Base-by-base conservation (phyloP, 2,329 filamentous ascomycete species). In the Colletotrichum tanaceti region DNA sequence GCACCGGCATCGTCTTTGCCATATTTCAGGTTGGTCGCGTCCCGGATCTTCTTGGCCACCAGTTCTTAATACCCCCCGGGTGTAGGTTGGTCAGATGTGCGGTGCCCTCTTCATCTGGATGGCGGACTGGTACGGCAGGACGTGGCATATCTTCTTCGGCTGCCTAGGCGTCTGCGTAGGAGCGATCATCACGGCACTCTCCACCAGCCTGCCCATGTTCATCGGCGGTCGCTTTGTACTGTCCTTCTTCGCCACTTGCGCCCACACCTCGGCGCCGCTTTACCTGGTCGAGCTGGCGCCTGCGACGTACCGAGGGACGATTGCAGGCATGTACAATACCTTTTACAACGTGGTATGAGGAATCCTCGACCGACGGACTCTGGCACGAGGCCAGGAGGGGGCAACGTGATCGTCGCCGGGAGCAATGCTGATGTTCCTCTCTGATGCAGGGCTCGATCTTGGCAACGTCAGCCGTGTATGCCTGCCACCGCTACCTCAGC, bases 241-340 rank as follows among this genome's bases (percentile, higher is more conserved):
- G 9, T 81, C 81, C 2, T 86, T 85, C 72, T 88, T 87, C 58
- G 86, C 87, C 38, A 83, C 85, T 1, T 85, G 89, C 59, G 84
- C 85, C 2, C 81, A 84, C 14, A 83, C 84, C 2, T 86, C 87
- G 0, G 87, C 86, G 0, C 88, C 88, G 0, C 82, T 87, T 10
- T 89, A 88, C 71, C 82, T 88, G 11, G 85, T 87, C 22, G 88
- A 90, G 74, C 86, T 89, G 61, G 82, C 86, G 0, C 88, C 89
- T 65, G 87, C 89, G 1, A 79, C 83, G 2, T 87, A 87, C 72
- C 83, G 88, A 59, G 87, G 85, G 28, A 82, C 87, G 2, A 79
- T 89, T 22, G 88, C 87, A 0, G 88, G 86, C n/a, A 79, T 86
- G 35, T 81, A 80, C 68, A 82, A 82, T 54, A 81, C 80, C 1